These are phyloP conservation scores for Fusarium aywerte DNA, from an alignment of 2,329 filamentous ascomycete species.

Conservation along the genomic window DNA sequence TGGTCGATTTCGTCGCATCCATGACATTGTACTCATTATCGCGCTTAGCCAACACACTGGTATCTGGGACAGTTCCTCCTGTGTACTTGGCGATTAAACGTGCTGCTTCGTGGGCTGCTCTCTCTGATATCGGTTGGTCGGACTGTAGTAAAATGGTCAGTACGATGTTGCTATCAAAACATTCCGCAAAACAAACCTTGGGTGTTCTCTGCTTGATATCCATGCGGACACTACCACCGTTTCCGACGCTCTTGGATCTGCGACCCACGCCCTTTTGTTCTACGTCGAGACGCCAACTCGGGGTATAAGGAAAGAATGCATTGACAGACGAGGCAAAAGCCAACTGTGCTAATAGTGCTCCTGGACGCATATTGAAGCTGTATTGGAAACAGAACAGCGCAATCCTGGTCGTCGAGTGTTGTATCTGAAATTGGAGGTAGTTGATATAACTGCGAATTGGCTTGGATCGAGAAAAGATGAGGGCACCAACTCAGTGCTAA, in stretches of 20 bases:
- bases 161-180: not conserved
- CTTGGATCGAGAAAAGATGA: slow-evolving; percentile 13
- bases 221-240: slow-evolving; percentile 51
- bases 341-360: slow-evolving; percentile 56
- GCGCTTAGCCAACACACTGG: slow-evolving; percentile 49
- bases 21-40: slow-evolving; percentile 61
- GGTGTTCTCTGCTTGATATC: slow-evolving; percentile 54
- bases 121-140: slow-evolving; percentile 48
- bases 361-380: slow-evolving; percentile 55
- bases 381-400: slow-evolving; percentile 11
- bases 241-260: slow-evolving; percentile 41
- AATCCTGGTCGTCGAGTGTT: not conserved
- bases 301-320: slow-evolving; percentile 62
- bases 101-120: slow-evolving; percentile 53
- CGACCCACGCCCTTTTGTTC: slow-evolving; percentile 38
- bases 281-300: slow-evolving; percentile 50
- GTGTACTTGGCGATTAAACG: slow-evolving; percentile 56
- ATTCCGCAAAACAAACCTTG: slow-evolving; percentile 46
- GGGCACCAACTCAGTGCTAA: slow-evolving; percentile 14
- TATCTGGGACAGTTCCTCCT: slow-evolving; percentile 27
- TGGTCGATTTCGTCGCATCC: slow-evolving; percentile 57
- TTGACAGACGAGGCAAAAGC: slow-evolving; percentile 57
- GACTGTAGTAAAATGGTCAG: slow-evolving; percentile 46
- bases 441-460: slow-evolving; percentile 22
- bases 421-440: slow-evolving; percentile 6